Percentiles rank a stretch among this genome's conserved stretches.
phyloP scores from a whole-genome alignment of 495 filamentous ascomycete genomes.

The Tuber brumale region DNA sequence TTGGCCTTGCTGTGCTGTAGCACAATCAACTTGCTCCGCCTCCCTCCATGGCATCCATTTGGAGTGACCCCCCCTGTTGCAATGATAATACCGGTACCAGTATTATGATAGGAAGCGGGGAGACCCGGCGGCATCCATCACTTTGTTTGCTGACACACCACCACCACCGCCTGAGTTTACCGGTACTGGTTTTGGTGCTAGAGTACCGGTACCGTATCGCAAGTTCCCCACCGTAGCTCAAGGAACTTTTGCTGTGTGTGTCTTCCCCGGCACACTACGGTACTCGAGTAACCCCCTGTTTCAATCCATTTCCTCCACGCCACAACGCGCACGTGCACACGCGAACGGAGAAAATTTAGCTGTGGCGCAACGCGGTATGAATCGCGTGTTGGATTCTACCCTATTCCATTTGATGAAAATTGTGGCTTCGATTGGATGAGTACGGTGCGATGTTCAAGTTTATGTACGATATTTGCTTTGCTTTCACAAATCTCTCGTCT shows the following conservation, averaged over 20 bases:
- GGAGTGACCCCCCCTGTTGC: too few relatives aligned
- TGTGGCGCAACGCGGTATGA: not conserved
- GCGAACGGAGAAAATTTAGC: conserved; percentile 9
- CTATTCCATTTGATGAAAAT: not conserved
- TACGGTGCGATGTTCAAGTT: not conserved
- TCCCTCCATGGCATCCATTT: not conserved
- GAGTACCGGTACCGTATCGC: not conserved
- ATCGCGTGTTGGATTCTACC: not conserved
- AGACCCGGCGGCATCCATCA: not conserved
- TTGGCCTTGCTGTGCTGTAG: not conserved
- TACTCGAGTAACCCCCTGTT: too few relatives aligned
- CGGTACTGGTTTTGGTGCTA: too few relatives aligned
- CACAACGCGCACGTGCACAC: conserved; percentile 23
- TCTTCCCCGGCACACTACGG: too few relatives aligned
- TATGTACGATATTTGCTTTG: not conserved
- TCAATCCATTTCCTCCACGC: not conserved
- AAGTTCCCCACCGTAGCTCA: too few relatives aligned
- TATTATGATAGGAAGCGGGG: not conserved
- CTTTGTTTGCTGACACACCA: not conserved
- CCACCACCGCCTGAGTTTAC: too few relatives aligned
- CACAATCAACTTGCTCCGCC: not conserved
- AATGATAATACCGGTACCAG: too few relatives aligned
- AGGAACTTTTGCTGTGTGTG: too few relatives aligned
- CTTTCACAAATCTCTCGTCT: not conserved
- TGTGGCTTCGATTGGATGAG: not conserved